Base-by-base conservation (phyloP, 495 filamentous ascomycete species). In the Rhypophila decipiens region DNA sequence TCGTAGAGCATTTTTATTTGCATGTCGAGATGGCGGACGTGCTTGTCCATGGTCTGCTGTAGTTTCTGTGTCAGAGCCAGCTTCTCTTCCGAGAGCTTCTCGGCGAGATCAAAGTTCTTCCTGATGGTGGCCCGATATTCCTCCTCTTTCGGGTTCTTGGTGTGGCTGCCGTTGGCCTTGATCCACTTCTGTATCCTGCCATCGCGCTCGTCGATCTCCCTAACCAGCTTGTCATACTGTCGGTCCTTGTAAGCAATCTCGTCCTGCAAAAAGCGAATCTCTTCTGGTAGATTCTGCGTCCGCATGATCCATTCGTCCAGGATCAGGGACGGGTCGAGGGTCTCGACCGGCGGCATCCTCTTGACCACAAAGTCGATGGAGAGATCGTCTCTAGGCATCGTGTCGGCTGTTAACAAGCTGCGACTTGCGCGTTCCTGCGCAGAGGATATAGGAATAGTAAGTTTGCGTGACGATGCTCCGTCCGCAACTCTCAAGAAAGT, bases 161-260 rank as follows among this genome's bases (percentile, higher is more conserved):
- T 68, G 48, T 88, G 76, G 59, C 86, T 88, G 45, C 91, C 88
- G 61, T 95, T 86, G 15, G 80, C 47, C 61, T 87, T 90, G 67
- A 96, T 86, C 70, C 83, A 91, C 65, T 90, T 95, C 63, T 98
- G 93, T 42, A 98, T 77, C 54, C 82, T 85, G 48, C 60, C 75
- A 58, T 98, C 93, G 44, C 83, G 80, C 18, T 83, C 80, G 50
- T 83, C 83, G 70, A 94, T 89, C 18, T 77, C 75, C 35, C 73
- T 73, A 34, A 85, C 72, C 57, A 83, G 86, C 29, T 90, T 86
- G 55, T 85, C 76, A 57, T 90, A 84, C 33, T 78, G 66, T 44
- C 80, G 79, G 60, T 98, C 91, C 67, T 96, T 96, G 49, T 88
- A 87, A 57, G 84, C 79, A 24, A 97, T 88, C 67, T 98, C 93